phyloP scores from a whole-genome alignment of 176 grass and related monocot genomes.

The Puccinellia tenuiflora region DNA sequence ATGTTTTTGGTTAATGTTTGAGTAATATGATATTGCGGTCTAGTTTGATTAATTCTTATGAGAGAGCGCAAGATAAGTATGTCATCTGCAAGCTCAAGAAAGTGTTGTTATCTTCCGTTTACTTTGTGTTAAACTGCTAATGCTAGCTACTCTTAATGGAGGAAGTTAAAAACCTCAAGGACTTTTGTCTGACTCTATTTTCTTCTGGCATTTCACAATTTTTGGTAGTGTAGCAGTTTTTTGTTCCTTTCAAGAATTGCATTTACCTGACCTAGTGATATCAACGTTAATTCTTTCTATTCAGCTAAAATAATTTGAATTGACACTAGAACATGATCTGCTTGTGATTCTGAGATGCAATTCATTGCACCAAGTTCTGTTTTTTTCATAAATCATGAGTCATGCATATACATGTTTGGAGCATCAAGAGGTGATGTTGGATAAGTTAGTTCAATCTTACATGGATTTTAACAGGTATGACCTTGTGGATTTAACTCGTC shows the following conservation, averaged over 20 bases:
- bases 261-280: not conserved
- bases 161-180: not conserved
- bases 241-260: not conserved
- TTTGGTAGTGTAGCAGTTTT: not conserved
- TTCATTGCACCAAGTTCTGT: not conserved
- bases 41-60: not conserved
- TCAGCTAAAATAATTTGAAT: not conserved
- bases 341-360: not conserved
- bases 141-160: not conserved
- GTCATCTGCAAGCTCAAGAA: not conserved
- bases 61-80: not conserved
- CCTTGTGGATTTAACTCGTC: conserved; percentile 79
- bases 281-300: not conserved
- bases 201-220: not conserved
- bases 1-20: not conserved
- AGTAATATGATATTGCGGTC: not conserved
- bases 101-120: not conserved
- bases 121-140: not conserved
- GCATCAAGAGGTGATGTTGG: not conserved
- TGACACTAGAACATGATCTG: not conserved
- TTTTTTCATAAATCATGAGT: not conserved
- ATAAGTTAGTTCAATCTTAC: conserved; percentile 1
- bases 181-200: not conserved
- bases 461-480: conserved; percentile 49
- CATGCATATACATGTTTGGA: not conserved